A percentile compares a stretch with the other conserved stretches of the same genome.
Evolutionary conservation across 2,329 filamentous ascomycete genomes (phyloP).

Genomic region (Paracorniculantispora psalliotae): DNA sequence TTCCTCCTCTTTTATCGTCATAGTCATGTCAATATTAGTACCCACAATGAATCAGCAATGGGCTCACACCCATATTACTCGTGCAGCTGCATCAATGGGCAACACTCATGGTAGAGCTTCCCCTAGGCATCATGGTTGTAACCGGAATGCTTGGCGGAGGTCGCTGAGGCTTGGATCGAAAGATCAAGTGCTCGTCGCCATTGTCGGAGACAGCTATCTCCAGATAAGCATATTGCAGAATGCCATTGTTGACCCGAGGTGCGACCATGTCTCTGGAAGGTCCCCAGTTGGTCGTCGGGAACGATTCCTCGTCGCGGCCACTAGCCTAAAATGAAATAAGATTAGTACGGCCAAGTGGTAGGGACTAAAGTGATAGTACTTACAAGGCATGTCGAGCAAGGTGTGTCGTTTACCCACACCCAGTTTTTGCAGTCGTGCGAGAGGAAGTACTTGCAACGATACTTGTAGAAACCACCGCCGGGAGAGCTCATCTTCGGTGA

Average conservation of each 20-base stretch:
- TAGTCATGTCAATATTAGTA: background rate
- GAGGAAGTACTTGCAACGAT: conserved; percentile 51
- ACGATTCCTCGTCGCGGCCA: conserved; percentile 42
- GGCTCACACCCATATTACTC: background rate
- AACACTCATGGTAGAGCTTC: conserved; percentile 16
- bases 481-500: conserved; percentile 25
- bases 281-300: conserved; percentile 23
- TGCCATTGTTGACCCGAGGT: conserved; percentile 40
- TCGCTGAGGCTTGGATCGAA: conserved; percentile 28
- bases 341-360: background rate
- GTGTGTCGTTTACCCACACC: conserved; percentile 48
- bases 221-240: conserved; percentile 44
- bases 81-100: background rate
- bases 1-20: background rate
- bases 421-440: conserved; percentile 48
- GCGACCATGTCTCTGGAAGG: conserved; percentile 39
- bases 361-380: background rate
- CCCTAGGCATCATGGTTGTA: conserved; percentile 25
- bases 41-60: background rate
- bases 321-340: conserved; percentile 34
- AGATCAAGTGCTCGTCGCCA: conserved; percentile 32
- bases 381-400: conserved; percentile 40
- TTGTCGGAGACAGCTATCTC: conserved; percentile 37
- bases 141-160: conserved; percentile 25
- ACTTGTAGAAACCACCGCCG: conserved; percentile 47